Evolutionary conservation across 108 stramenopile species (phyloP).

Genomic region (Skeletonema menzelii): DNA sequence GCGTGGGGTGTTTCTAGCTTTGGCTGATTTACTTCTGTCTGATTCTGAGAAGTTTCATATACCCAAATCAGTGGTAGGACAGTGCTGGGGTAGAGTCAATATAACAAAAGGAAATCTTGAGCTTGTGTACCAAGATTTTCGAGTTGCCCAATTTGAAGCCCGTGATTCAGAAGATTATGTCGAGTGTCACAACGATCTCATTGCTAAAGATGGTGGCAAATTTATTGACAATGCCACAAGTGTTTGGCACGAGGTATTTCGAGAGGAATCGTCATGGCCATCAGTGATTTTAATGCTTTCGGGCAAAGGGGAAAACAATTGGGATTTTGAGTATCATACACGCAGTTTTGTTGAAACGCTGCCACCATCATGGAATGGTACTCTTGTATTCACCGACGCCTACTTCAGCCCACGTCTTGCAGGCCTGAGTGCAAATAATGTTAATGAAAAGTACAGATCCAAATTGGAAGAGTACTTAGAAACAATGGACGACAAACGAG

Average conservation of each 20-base stretch:
- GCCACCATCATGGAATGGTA: conserved; percentile 30
- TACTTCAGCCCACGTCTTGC: conserved; percentile 19
- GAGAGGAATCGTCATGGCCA: conserved; percentile 27
- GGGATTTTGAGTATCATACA: conserved; percentile 31
- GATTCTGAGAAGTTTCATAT: conserved; percentile 19
- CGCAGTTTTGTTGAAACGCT: conserved; percentile 11
- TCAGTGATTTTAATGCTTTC: conserved; percentile 31
- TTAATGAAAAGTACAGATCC: neutral
- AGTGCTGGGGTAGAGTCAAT: conserved; percentile 43
- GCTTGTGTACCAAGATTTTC: conserved; percentile 41
- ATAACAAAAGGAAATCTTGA: conserved; percentile 32
- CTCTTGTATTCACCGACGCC: conserved; percentile 16
- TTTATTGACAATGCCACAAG: conserved; percentile 38
- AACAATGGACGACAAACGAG: conserved; percentile 20
- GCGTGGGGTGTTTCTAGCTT: conserved; percentile 36
- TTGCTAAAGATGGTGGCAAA: conserved; percentile 17
- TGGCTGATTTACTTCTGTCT: conserved; percentile 25
- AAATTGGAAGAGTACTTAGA: conserved; percentile 5
- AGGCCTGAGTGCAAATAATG: conserved; percentile 3
- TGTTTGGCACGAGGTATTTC: conserved; percentile 45
- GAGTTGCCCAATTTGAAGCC: conserved; percentile 24
- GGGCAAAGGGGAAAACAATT: conserved; percentile 6
- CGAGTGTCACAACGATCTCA: conserved; percentile 42
- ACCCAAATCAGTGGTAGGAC: conserved; percentile 12
- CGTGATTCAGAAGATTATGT: conserved; percentile 1